Percentiles rank a stretch among this genome's conserved stretches.
Conservation (phyloP, 441 rosid genomes). For the Populus trichocarpa region DNA sequence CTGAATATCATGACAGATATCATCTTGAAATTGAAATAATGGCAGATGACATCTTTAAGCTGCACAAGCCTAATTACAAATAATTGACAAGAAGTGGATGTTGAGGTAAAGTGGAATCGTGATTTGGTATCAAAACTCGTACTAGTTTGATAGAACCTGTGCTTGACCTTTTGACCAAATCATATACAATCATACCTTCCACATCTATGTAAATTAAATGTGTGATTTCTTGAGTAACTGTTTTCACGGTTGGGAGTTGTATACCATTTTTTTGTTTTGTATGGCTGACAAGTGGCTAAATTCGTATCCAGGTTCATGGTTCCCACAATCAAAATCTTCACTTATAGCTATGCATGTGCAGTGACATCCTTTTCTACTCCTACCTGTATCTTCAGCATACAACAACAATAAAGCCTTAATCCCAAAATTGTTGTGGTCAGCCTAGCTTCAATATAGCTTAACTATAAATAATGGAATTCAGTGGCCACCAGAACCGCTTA, state of each 20-base stretch:
- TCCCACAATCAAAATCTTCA: neutral
- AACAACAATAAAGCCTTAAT: neutral
- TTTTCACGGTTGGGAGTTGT: neutral
- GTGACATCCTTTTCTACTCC: neutral
- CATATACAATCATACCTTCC: neutral
- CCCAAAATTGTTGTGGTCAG: neutral
- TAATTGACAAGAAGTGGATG: too few species aligned
- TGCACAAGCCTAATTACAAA: too few species aligned
- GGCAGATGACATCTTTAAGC: too few species aligned
- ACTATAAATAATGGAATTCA: neutral
- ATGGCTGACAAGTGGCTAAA: neutral
- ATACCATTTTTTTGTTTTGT: neutral
- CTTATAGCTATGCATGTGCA: neutral
- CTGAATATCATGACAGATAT: too few species aligned
- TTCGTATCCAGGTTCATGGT: neutral
- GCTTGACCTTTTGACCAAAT: neutral
- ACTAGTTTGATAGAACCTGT: neutral
- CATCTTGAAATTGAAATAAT: too few species aligned
- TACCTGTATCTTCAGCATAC: neutral
- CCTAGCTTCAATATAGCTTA: neutral
- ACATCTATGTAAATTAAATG: neutral
- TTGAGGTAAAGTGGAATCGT: too few species aligned
- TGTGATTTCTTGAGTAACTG: neutral
- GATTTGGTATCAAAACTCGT: neutral
- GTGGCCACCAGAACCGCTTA: neutral